Conservation (phyloP, 345 rosid species). For the Salix brachista region DNA sequence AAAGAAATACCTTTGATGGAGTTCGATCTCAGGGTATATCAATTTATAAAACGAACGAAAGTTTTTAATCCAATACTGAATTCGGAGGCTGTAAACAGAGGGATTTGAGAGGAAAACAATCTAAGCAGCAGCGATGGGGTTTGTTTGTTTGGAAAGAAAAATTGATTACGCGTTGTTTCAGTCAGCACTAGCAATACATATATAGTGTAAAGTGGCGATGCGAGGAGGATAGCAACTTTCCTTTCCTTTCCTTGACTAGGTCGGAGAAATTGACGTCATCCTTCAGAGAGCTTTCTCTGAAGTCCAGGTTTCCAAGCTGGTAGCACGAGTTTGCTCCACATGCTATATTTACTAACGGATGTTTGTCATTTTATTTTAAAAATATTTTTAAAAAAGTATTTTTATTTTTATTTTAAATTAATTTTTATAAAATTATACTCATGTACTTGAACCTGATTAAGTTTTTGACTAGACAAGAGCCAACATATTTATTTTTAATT, state of each 20-base stretch:
- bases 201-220: neutral
- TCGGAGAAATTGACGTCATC: neutral
- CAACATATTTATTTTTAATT: too few species aligned
- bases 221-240: neutral
- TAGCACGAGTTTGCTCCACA: too few species aligned
- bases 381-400: too few species aligned
- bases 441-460: too few species aligned
- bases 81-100: neutral
- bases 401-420: too few species aligned
- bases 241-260: neutral
- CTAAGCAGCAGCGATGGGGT: neutral
- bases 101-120: neutral
- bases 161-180: neutral
- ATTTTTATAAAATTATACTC: too few species aligned
- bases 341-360: too few species aligned
- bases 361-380: too few species aligned
- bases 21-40: neutral
- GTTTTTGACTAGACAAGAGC: rapidly evolving
- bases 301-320: too few species aligned
- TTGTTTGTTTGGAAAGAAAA: neutral
- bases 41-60: too few species aligned
- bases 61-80: neutral
- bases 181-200: neutral
- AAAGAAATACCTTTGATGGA: neutral
- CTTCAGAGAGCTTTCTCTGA: too few species aligned